phyloP scores from a whole-genome alignment of 2,329 filamentous ascomycete species.

The Colletotrichum lindemuthianum region DNA sequence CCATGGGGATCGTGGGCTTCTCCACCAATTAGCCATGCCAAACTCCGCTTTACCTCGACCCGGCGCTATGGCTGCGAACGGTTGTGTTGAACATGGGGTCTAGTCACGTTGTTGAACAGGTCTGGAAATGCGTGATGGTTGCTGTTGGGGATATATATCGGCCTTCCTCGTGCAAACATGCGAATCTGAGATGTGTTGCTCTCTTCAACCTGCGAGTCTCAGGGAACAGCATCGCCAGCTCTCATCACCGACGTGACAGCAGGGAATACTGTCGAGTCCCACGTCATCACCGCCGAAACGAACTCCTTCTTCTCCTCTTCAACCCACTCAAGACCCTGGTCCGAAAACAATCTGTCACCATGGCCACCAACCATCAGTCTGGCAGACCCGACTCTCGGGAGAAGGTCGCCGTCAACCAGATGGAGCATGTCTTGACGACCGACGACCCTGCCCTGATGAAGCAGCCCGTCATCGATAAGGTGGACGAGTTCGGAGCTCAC shows the following conservation, averaged over 20 bases:
- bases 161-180: constrained; percentile 1
- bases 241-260: neutral
- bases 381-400: constrained; percentile 22
- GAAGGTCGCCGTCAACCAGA: constrained; percentile 29
- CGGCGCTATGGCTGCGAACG: constrained; percentile 19
- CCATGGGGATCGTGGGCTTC: constrained; percentile 24
- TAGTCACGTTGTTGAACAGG: neutral
- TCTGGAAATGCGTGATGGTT: neutral
- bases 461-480: constrained; percentile 32
- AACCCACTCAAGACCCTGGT: neutral
- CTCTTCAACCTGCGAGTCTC: constrained; percentile 11
- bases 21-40: constrained; percentile 27
- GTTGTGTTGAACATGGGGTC: neutral
- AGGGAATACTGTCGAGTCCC: neutral
- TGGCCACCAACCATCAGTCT: constrained; percentile 5
- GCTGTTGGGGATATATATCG: constrained; percentile 16
- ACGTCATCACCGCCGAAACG: too few species aligned
- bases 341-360: neutral
- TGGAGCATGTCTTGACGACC: constrained; percentile 25
- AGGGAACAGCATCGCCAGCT: neutral
- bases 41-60: constrained; percentile 18
- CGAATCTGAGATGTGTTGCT: neutral
- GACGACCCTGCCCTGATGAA: constrained; percentile 34
- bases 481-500: constrained; percentile 51
- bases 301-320: neutral